Percentiles rank a stretch among this genome's conserved stretches.
These are phyloP conservation scores for Ustilago shanxiensis DNA, from an alignment of 1,284 basidiomycete genomes.

Conservation along the genomic window DNA sequence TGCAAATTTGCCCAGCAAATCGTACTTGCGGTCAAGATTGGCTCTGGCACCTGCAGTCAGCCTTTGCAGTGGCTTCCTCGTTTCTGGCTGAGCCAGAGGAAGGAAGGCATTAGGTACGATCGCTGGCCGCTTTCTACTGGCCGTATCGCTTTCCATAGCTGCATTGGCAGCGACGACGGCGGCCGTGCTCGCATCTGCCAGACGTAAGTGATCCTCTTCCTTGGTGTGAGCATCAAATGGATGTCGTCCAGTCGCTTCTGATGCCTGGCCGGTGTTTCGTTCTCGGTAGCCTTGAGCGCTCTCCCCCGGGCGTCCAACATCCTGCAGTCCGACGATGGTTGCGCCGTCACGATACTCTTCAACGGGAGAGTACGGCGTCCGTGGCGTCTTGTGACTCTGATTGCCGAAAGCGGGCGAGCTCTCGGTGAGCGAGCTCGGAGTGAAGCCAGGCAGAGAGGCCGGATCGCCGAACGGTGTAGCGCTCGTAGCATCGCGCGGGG, in stretches of 20 bases:
- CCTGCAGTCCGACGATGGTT: slow-evolving; percentile 41
- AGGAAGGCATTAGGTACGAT: slow-evolving; percentile 50
- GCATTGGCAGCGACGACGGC: slow-evolving; percentile 36
- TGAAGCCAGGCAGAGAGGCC: slow-evolving; percentile 63
- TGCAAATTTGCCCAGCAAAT: slow-evolving; percentile 45
- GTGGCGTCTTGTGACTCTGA: slow-evolving; percentile 54
- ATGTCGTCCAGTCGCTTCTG: slow-evolving; percentile 6
- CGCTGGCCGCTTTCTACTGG: slow-evolving; percentile 31
- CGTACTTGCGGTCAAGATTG: slow-evolving; percentile 44
- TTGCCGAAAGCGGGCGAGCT: slow-evolving; percentile 62
- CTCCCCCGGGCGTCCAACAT: slow-evolving; percentile 5
- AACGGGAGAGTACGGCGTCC: slow-evolving; percentile 60
- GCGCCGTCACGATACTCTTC: slow-evolving; percentile 53
- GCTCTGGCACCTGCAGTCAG: slow-evolving; percentile 23
- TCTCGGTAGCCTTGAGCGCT: slow-evolving; percentile 17
- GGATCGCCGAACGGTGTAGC: slow-evolving; percentile 52
- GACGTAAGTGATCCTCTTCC: slow-evolving; percentile 20
- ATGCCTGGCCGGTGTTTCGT: slow-evolving; percentile 7
- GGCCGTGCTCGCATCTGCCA: slow-evolving; percentile 39
- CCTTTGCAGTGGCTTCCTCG: slow-evolving; percentile 35
- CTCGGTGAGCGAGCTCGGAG: slow-evolving; percentile 59
- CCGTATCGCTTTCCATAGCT: slow-evolving; percentile 26
- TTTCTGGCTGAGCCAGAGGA: slow-evolving; percentile 26
- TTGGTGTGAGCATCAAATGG: slow-evolving; percentile 2
- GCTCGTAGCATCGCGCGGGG: slow-evolving; percentile 35